These are phyloP conservation scores for Phycomyces nitens DNA, from an alignment of 192 early-diverging fungal species.

Conservation along the genomic window DNA sequence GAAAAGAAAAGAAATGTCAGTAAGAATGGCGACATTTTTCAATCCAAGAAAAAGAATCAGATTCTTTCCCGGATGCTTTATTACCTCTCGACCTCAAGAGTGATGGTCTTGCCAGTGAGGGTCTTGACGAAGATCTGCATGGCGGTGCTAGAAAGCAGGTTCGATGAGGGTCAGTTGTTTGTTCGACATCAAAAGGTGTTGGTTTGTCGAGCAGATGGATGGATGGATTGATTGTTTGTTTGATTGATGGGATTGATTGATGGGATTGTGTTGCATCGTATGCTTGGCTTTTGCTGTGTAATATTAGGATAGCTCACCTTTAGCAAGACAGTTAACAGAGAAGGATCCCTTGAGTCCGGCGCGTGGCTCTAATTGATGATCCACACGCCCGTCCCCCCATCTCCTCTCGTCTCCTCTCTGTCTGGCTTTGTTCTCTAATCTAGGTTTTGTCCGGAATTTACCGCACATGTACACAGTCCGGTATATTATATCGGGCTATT, in stretches of 20 bases:
- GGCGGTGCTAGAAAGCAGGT: conserved; percentile 10
- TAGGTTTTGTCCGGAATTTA: too few species aligned
- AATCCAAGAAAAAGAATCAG: neutral
- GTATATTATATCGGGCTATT: too few species aligned
- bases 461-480: too few species aligned
- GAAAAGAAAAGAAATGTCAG: conserved; percentile 3
- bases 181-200: too few species aligned
- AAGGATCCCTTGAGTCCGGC: neutral
- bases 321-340: conserved; percentile 2
- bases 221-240: neutral
- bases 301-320: conserved; percentile 1
- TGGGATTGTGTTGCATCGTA: too few species aligned
- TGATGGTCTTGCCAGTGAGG: conserved; percentile 64
- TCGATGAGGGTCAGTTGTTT: conserved; percentile 1
- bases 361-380: neutral
- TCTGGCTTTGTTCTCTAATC: too few species aligned
- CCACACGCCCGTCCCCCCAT: neutral
- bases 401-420: neutral
- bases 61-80: conserved; percentile 24
- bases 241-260: neutral
- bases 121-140: conserved; percentile 70
- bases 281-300: neutral
- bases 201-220: neutral
- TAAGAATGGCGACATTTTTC: too few species aligned
- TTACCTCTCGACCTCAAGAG: conserved; percentile 60